Conservation (phyloP, 2,329 filamentous ascomycete species). For the Amauroascus niger region DNA sequence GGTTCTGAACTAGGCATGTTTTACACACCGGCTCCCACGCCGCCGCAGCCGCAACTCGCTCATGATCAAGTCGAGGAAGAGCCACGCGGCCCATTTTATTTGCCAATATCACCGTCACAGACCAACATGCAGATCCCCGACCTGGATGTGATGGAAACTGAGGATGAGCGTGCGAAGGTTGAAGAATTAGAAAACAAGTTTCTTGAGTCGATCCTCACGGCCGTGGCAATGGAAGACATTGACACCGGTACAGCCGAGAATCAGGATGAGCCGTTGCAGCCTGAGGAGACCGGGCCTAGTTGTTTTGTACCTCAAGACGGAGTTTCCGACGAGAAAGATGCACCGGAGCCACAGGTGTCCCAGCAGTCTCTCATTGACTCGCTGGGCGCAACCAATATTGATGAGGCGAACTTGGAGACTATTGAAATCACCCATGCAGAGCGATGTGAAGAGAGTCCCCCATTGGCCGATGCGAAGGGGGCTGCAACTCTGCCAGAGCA, state of each 20-base stretch:
- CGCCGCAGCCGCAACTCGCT: neutral
- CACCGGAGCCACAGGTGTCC: too few species aligned
- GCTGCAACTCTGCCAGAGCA: neutral
- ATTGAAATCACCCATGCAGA: too few species aligned
- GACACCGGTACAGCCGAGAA: neutral
- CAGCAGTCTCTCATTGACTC: too few species aligned
- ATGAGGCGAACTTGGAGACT: too few species aligned
- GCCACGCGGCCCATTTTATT: constrained; percentile 9
- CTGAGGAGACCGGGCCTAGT: too few species aligned
- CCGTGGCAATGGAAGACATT: neutral
- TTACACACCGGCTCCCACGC: neutral
- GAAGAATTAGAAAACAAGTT: neutral
- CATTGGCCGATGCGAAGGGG: neutral
- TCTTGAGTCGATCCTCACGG: neutral
- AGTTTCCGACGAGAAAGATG: too few species aligned
- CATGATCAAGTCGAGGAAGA: neutral
- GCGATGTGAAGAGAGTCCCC: neutral
- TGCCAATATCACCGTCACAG: constrained; percentile 1
- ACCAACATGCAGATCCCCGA: neutral
- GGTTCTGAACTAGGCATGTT: neutral
- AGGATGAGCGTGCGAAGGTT: neutral
- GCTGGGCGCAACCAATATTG: too few species aligned
- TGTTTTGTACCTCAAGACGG: too few species aligned
- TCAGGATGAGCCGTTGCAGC: too few species aligned
- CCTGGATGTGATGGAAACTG: neutral